These are phyloP conservation scores for Neolentinus lepideus DNA, from an alignment of 1,284 basidiomycete species.

Conservation along the genomic window DNA sequence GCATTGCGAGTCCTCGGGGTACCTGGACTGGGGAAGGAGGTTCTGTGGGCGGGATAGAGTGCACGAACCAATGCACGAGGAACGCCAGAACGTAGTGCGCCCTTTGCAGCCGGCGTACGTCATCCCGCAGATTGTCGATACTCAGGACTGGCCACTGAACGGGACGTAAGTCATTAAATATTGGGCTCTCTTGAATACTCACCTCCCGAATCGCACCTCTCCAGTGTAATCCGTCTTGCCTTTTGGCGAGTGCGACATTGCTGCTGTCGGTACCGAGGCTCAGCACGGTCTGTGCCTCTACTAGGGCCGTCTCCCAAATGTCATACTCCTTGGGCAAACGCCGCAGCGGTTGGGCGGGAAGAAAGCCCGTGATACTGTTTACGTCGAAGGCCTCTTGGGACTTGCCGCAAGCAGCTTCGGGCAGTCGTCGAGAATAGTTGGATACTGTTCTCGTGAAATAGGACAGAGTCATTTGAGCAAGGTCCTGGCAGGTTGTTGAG, in stretches of 20 bases:
- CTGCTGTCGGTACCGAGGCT: slow-evolving; percentile 55
- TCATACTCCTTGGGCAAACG: slow-evolving; percentile 49
- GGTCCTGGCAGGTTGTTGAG: background rate
- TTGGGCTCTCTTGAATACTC: slow-evolving; percentile 21
- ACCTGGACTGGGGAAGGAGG: slow-evolving; percentile 41
- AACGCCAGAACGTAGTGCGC: slow-evolving; percentile 88
- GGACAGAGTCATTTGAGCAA: background rate
- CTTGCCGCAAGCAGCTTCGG: background rate
- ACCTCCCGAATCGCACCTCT: slow-evolving; percentile 57
- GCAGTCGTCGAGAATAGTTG: background rate
- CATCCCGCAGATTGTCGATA: slow-evolving; percentile 40
- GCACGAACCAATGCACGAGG: slow-evolving; percentile 86
- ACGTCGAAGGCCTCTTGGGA: slow-evolving; percentile 56
- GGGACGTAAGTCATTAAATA: background rate
- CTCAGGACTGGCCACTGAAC: slow-evolving; percentile 64
- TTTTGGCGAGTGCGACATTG: slow-evolving; percentile 40
- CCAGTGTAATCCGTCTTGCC: slow-evolving; percentile 58
- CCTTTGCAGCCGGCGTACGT: slow-evolving; percentile 64
- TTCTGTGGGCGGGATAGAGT: slow-evolving; percentile 55
- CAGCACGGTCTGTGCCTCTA: slow-evolving; percentile 47
- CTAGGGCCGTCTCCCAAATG: slow-evolving; percentile 71
- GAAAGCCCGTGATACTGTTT: slow-evolving; percentile 78
- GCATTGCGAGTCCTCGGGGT: slow-evolving; percentile 76
- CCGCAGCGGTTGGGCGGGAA: slow-evolving; percentile 67
- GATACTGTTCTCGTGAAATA: background rate